phyloP scores from a whole-genome alignment of 1,139 yeast genomes.

The Nematodospora anomalae region DNA sequence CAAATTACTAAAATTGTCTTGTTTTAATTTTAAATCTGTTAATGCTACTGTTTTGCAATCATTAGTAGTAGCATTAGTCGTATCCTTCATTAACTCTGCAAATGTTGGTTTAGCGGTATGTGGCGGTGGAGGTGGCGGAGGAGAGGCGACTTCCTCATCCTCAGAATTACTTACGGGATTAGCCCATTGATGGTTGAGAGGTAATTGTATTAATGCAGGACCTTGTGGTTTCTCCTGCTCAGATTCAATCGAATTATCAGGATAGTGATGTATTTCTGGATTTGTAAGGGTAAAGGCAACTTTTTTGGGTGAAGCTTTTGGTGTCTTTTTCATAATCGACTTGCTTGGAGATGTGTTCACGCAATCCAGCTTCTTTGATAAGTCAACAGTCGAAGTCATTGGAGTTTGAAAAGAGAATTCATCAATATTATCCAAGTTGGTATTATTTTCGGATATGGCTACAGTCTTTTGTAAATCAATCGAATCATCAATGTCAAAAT shows the following conservation, averaged over 20 bases:
- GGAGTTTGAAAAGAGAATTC: constrained; percentile 35
- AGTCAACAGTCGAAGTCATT: constrained; percentile 25
- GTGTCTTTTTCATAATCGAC: constrained; percentile 40
- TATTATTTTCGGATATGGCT: not conserved
- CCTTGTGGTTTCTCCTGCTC: constrained; percentile 3
- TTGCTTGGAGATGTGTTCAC: constrained; percentile 35
- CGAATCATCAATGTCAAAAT: constrained; percentile 27
- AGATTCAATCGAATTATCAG: constrained; percentile 15
- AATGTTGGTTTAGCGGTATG: constrained; percentile 18
- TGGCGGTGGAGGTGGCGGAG: constrained; percentile 19
- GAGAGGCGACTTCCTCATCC: constrained; percentile 10
- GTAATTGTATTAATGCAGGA: constrained; percentile 5
- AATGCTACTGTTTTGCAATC: constrained; percentile 22
- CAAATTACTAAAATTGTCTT: constrained; percentile 28
- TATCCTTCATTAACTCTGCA: constrained; percentile 16
- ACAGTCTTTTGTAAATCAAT: constrained; percentile 19
- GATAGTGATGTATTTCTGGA: constrained; percentile 41
- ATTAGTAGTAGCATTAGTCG: constrained; percentile 11
- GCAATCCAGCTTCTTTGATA: constrained; percentile 14
- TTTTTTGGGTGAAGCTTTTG: constrained; percentile 37
- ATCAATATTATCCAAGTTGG: constrained; percentile 18
- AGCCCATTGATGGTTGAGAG: constrained; percentile 13
- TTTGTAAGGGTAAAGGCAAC: constrained; percentile 37
- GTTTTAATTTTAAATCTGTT: constrained; percentile 24
- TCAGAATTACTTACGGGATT: constrained; percentile 22